A percentile compares a stretch with the other conserved stretches of the same genome.
phyloP scores from a whole-genome alignment of 1,284 basidiomycete genomes.

The Hemileia vastatrix region DNA sequence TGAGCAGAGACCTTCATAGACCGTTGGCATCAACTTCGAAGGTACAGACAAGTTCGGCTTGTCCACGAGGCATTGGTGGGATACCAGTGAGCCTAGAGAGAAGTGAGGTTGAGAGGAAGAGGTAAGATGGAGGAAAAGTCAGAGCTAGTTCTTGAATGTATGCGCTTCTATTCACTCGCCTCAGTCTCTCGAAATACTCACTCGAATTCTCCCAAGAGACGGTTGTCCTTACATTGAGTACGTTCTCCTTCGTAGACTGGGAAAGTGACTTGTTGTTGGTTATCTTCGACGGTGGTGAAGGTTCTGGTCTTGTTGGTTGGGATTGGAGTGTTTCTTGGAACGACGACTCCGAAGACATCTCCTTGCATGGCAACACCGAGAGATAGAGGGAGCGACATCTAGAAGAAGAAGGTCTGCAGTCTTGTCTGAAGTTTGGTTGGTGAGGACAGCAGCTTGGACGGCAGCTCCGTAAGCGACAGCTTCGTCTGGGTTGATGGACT shows the following conservation, averaged over 20 bases:
- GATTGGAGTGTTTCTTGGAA: constrained; percentile 44
- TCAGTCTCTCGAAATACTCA: not conserved
- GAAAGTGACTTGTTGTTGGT: constrained; percentile 45
- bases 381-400: constrained; percentile 43
- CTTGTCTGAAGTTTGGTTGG: constrained; percentile 46
- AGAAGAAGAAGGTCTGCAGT: constrained; percentile 44
- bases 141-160: not conserved
- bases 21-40: constrained; percentile 45
- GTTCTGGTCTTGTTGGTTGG: constrained; percentile 44
- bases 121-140: not conserved
- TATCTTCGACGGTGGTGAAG: constrained; percentile 45
- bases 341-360: constrained; percentile 43
- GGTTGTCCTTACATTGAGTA: constrained; percentile 46
- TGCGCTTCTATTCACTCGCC: not conserved
- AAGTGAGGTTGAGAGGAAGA: not conserved
- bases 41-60: constrained; percentile 42
- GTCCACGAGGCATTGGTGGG: constrained; percentile 42
- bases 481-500: constrained; percentile 79
- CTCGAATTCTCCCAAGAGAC: constrained; percentile 45
- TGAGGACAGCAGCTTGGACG: constrained; percentile 44
- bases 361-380: constrained; percentile 46
- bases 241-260: constrained; percentile 46
- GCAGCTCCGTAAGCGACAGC: constrained; percentile 65
- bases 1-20: constrained; percentile 42
- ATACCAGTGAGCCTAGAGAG: constrained; percentile 35